Conservation (phyloP, 2,329 filamentous ascomycete genomes). For the Aspergillus tubingensis region DNA sequence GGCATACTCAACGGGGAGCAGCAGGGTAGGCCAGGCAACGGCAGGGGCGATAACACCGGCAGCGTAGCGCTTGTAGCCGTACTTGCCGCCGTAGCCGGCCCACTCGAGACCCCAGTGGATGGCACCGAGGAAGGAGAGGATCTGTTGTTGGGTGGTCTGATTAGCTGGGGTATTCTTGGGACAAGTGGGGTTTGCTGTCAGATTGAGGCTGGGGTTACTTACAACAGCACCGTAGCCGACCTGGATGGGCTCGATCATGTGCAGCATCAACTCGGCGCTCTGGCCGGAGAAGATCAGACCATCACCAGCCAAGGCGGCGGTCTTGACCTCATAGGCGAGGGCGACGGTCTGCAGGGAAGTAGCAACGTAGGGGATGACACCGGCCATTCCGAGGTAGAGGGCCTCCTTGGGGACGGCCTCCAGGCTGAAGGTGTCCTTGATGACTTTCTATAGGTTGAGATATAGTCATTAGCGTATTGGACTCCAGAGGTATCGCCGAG, state of each 20-base stretch:
- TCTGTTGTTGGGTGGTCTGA: conserved; percentile 49
- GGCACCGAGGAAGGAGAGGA: conserved; percentile 90
- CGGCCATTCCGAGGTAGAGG: conserved; percentile 69
- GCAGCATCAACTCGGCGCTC: conserved; percentile 70
- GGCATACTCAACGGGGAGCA: conserved; percentile 81
- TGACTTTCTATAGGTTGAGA: conserved; percentile 53
- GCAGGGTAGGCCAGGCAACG: conserved; percentile 84
- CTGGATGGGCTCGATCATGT: conserved; percentile 80
- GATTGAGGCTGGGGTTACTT: conserved; percentile 37
- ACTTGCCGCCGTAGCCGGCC: conserved; percentile 65
- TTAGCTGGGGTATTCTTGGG: not conserved
- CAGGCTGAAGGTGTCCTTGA: conserved; percentile 70
- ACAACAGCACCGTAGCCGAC: conserved; percentile 86
- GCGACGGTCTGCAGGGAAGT: conserved; percentile 82
- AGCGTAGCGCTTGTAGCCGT: conserved; percentile 78
- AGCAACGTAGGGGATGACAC: conserved; percentile 79
- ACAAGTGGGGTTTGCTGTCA: no score
- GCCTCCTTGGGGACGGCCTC: conserved; percentile 67
- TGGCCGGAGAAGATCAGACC: conserved; percentile 68
- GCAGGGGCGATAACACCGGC: conserved; percentile 77
- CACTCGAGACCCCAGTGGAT: conserved; percentile 94
- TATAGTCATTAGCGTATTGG: not conserved
- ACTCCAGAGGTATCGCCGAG: not conserved
- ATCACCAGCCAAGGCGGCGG: conserved; percentile 61
- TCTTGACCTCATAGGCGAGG: conserved; percentile 80